phyloP scores from a whole-genome alignment of 176 grass and related monocot species.

The Pontederia paniculata region DNA sequence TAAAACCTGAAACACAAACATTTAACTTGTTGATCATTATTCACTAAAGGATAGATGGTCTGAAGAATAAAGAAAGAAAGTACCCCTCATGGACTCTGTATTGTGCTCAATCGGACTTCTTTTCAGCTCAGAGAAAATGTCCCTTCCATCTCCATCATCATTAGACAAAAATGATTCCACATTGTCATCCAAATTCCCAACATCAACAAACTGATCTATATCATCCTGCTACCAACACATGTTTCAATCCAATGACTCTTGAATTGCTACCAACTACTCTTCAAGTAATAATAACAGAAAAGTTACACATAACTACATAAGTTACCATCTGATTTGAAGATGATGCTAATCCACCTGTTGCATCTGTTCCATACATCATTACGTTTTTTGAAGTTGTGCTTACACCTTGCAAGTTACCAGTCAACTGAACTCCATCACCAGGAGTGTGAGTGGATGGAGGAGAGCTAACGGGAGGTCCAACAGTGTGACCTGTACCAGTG shows the following conservation, averaged over 20 bases:
- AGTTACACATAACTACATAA: constrained; percentile 12
- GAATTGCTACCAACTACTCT: constrained; percentile 7
- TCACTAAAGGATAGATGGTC: not conserved
- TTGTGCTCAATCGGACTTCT: constrained; percentile 49
- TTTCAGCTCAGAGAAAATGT: constrained; percentile 87
- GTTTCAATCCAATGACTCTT: constrained; percentile 4
- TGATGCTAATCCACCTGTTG: constrained; percentile 59
- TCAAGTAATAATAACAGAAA: constrained; percentile 25
- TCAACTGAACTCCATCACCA: constrained; percentile 44
- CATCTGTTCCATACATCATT: constrained; percentile 51
- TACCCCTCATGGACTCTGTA: constrained; percentile 60
- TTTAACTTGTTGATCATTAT: not conserved
- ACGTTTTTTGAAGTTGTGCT: constrained; percentile 53
- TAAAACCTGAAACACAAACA: constrained; percentile 40
- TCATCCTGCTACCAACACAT: constrained; percentile 58
- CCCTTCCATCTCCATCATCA: constrained; percentile 72
- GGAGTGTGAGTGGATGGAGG: constrained; percentile 80
- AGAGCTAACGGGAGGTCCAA: constrained; percentile 35
- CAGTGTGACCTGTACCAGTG: constrained; percentile 70
- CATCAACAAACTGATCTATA: constrained; percentile 84
- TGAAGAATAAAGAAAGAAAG: constrained; percentile 19
- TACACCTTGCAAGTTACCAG: constrained; percentile 37
- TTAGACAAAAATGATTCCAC: constrained; percentile 96
- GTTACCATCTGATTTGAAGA: constrained; percentile 89
- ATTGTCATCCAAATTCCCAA: constrained; percentile 88